Conservation (phyloP, 768 basidiomycete species). For the Lentinus brumalis region DNA sequence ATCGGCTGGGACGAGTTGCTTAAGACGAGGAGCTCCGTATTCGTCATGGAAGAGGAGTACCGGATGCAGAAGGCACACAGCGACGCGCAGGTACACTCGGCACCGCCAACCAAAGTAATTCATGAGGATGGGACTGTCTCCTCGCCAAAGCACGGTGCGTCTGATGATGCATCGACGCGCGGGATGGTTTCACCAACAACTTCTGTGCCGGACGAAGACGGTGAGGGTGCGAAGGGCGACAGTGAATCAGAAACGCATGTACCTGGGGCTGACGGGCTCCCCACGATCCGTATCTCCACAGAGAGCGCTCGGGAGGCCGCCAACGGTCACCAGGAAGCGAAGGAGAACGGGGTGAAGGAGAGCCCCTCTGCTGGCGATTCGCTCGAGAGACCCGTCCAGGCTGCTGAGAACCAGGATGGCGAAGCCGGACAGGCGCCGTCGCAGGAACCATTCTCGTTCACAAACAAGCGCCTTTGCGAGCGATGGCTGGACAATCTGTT, state of each 20-base stretch:
- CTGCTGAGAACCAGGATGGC: conserved; percentile 37
- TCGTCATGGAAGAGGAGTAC: conserved; percentile 99
- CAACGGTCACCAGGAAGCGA: conserved; percentile 35
- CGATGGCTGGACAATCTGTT: conserved; percentile 98
- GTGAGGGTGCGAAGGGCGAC: conserved; percentile 18
- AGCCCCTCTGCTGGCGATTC: conserved; percentile 29
- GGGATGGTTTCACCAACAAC: conserved; percentile 51
- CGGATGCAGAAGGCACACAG: conserved; percentile 89
- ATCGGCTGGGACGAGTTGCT: conserved; percentile 99
- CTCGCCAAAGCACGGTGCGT: conserved; percentile 21
- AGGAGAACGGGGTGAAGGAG: conserved; percentile 34
- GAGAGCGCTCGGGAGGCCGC: conserved; percentile 43
- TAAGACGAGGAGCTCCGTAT: conserved; percentile 90
- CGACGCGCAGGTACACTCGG: conserved; percentile 53
- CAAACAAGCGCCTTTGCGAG: conserved; percentile 95
- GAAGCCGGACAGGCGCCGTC: conserved; percentile 18
- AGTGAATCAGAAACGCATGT: conserved; percentile 28
- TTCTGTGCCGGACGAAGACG: conserved; percentile 27
- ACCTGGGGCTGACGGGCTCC: conserved; percentile 40
- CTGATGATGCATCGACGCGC: conserved; percentile 70
- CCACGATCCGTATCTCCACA: conserved; percentile 60
- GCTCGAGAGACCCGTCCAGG: conserved; percentile 46
- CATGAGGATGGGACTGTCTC: conserved; percentile 64
- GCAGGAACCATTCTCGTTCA: conserved; percentile 84
- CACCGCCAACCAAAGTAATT: conserved; percentile 40